Conservation (phyloP, 1,284 basidiomycete genomes). For the Schizophyllum amplum region DNA sequence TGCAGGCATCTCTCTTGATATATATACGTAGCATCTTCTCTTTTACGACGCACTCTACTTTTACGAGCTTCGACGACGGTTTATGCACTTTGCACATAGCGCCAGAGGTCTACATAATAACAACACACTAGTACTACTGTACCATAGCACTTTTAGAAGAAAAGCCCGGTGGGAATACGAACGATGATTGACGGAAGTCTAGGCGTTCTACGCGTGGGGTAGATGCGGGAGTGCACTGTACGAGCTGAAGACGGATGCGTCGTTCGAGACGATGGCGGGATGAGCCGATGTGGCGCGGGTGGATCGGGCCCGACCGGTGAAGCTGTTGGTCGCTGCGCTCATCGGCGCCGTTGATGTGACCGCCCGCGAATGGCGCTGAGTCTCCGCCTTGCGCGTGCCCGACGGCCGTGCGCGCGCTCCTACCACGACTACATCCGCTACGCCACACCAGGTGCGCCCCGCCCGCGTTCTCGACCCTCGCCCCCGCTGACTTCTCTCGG, state of each 20-base stretch:
- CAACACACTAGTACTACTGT: neutral
- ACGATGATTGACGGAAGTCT: no score
- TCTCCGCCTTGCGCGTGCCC: neutral
- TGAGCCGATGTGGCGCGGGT: neutral
- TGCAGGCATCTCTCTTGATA: neutral
- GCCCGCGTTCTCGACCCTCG: neutral
- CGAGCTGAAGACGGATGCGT: neutral
- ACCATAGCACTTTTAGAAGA: neutral
- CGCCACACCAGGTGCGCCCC: conserved; percentile 39
- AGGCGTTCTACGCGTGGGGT: neutral
- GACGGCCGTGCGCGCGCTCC: conserved; percentile 3
- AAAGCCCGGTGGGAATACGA: no score
- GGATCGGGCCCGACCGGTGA: neutral
- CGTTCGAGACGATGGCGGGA: neutral
- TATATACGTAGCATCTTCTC: neutral
- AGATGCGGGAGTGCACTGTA: no score
- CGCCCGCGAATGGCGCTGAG: neutral
- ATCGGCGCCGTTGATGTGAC: neutral
- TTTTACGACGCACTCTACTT: neutral
- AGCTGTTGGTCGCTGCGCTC: neutral
- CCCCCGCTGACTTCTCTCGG: conserved; percentile 5
- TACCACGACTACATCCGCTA: conserved; percentile 71
- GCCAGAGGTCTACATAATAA: no score
- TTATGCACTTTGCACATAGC: no score
- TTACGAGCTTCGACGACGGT: neutral